These are phyloP conservation scores for Termitomyces sp. DNA, from an alignment of 768 basidiomycete species.

Conservation along the genomic window DNA sequence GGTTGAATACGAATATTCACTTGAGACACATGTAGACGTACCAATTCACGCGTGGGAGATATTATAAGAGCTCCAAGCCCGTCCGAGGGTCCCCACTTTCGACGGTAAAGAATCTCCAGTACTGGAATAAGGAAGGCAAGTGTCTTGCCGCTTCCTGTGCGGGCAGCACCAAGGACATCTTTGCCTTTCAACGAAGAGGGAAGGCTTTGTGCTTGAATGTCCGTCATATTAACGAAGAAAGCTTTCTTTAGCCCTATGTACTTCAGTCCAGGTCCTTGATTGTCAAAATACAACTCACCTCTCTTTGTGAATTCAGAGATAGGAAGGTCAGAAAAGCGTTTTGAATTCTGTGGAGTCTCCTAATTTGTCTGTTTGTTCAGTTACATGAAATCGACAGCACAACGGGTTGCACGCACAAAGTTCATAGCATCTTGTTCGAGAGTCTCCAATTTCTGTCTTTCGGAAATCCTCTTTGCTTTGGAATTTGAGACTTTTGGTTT, in stretches of 20 bases:
- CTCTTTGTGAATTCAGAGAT: conserved; percentile 72
- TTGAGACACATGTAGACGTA: conserved; percentile 28
- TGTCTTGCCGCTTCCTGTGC: conserved; percentile 95
- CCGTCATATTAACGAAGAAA: conserved; percentile 84
- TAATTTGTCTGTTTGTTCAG: conserved; percentile 18
- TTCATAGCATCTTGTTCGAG: conserved; percentile 42
- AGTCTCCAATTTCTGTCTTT: conserved; percentile 44
- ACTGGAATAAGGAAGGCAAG: conserved; percentile 93
- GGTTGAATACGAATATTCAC: not conserved
- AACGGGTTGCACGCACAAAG: conserved; percentile 33
- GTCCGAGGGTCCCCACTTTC: conserved; percentile 93
- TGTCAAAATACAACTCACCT: conserved; percentile 32
- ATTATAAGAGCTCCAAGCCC: conserved; percentile 90
- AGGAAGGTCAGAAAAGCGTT: conserved; percentile 68
- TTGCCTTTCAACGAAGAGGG: conserved; percentile 90
- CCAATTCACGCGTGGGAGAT: conserved; percentile 90
- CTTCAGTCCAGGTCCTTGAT: not conserved
- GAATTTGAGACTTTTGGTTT: conserved; percentile 8
- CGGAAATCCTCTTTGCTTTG: conserved; percentile 37
- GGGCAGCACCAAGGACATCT: conserved; percentile 93
- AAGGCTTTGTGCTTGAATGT: conserved; percentile 88
- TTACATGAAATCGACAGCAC: conserved; percentile 4
- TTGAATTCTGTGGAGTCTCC: conserved; percentile 46
- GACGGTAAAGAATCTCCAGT: conserved; percentile 81
- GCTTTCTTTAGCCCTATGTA: conserved; percentile 74